Conservation (phyloP, 2,329 filamentous ascomycete species). For the Fusarium sp. region DNA sequence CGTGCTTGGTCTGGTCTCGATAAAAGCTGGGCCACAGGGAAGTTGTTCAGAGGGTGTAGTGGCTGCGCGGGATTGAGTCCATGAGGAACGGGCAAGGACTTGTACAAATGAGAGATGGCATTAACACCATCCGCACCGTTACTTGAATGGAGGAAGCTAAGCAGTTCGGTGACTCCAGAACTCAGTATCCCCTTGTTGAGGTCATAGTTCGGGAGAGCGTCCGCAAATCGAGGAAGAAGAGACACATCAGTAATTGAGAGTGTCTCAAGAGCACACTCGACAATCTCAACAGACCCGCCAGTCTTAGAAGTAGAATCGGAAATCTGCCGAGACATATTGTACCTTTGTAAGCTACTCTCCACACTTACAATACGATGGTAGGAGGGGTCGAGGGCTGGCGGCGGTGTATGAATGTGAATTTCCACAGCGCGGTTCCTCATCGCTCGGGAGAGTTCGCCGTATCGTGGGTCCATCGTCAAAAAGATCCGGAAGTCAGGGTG, state of each 20-base stretch:
- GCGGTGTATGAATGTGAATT: conserved; percentile 74
- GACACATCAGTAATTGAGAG: conserved; percentile 60
- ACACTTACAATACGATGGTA: conserved; percentile 57
- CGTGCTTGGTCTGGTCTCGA: conserved; percentile 49
- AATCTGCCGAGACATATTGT: conserved; percentile 52
- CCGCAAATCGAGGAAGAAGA: conserved; percentile 50
- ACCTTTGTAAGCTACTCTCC: conserved; percentile 63
- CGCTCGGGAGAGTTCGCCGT: conserved; percentile 92
- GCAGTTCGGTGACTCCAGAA: conserved; percentile 38
- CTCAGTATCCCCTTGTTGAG: conserved; percentile 4
- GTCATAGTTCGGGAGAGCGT: conserved; percentile 33
- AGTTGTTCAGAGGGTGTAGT: conserved; percentile 70
- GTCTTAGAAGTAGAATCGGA: conserved; percentile 43
- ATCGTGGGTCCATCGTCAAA: conserved; percentile 89
- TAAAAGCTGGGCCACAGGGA: conserved; percentile 61
- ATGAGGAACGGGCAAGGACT: conserved; percentile 42
- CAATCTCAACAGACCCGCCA: conserved; percentile 40
- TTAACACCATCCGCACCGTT: conserved; percentile 45
- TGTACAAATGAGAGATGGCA: conserved; percentile 52
- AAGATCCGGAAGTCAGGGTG: conserved; percentile 93
- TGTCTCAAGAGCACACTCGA: conserved; percentile 56
- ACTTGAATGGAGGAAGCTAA: conserved; percentile 48
- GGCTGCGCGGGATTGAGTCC: conserved; percentile 54
- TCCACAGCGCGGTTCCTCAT: conserved; percentile 97
- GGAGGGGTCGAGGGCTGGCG: conserved; percentile 48